A percentile compares a stretch with the other conserved stretches of the same genome.
Conservation (phyloP, 1,284 basidiomycete species). For the Cutaneotrichosporon cavernicola region DNA sequence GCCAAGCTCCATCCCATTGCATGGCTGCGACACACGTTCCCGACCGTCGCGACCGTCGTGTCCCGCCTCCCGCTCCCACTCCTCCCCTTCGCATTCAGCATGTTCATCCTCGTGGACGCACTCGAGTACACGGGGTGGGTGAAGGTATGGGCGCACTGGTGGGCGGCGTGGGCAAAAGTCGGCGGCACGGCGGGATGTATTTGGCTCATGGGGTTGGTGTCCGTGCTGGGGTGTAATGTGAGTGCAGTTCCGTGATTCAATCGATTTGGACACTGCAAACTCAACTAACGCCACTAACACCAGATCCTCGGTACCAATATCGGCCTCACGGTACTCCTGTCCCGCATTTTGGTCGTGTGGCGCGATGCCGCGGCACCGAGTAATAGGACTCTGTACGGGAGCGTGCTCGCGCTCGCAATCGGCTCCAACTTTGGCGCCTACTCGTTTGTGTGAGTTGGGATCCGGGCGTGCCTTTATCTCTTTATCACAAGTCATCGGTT, state of each 20-base stretch:
- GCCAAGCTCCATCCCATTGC: slow-evolving; percentile 21
- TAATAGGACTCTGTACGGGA: slow-evolving; percentile 48
- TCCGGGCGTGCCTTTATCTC: background rate
- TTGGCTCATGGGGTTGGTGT: slow-evolving; percentile 58
- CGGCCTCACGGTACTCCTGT: slow-evolving; percentile 87
- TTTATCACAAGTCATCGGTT: too few species aligned
- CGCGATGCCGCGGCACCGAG: slow-evolving; percentile 35
- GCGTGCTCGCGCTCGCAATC: slow-evolving; percentile 65
- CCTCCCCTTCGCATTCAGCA: slow-evolving; percentile 88
- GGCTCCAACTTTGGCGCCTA: slow-evolving; percentile 91
- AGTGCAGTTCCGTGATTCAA: slow-evolving; percentile 34
- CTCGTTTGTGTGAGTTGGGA: slow-evolving; percentile 65
- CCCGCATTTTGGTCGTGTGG: slow-evolving; percentile 47
- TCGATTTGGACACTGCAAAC: too few species aligned
- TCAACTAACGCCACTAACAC: background rate
- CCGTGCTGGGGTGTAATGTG: slow-evolving; percentile 77
- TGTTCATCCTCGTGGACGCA: slow-evolving; percentile 91
- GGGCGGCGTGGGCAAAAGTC: slow-evolving; percentile 56
- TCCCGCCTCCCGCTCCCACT: slow-evolving; percentile 58
- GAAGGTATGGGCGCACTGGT: slow-evolving; percentile 75
- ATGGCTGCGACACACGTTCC: slow-evolving; percentile 58
- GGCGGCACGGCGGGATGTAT: slow-evolving; percentile 54
- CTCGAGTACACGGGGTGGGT: slow-evolving; percentile 89
- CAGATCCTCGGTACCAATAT: slow-evolving; percentile 88
- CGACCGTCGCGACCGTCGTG: slow-evolving; percentile 69